Conservation (phyloP, 1,139 yeast species). For the Diutina pseudorugosa region DNA sequence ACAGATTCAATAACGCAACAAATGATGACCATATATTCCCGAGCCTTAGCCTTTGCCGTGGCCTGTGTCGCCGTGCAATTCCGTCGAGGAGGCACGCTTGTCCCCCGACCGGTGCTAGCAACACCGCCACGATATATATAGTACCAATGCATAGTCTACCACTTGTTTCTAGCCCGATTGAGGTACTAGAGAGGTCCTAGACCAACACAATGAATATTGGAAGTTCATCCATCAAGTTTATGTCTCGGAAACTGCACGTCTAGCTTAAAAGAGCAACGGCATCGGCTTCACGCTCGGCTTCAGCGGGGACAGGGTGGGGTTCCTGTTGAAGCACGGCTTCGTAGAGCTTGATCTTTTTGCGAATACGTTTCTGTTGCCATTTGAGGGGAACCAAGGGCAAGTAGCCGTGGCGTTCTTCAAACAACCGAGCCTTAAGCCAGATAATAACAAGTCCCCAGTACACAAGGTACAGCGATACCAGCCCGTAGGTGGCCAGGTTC, state of each 20-base stretch:
- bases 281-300: slow-evolving; percentile 7
- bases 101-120: neutral
- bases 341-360: slow-evolving; percentile 28
- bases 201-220: too few relatives aligned
- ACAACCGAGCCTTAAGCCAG: slow-evolving; percentile 33
- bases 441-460: slow-evolving; percentile 61
- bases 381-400: slow-evolving; percentile 47
- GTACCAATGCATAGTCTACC: neutral
- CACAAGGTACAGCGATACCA: slow-evolving; percentile 61
- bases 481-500: slow-evolving; percentile 87
- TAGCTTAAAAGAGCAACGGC: slow-evolving; percentile 4
- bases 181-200: too few relatives aligned
- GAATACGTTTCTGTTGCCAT: slow-evolving; percentile 47
- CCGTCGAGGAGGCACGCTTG: neutral
- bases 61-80: neutral
- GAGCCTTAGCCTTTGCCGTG: neutral
- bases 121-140: neutral
- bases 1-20: too few relatives aligned
- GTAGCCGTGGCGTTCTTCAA: slow-evolving; percentile 53
- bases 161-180: too few relatives aligned
- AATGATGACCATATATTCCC: neutral
- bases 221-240: too few relatives aligned
- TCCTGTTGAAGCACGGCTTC: slow-evolving; percentile 7
- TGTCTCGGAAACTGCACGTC: too few relatives aligned
- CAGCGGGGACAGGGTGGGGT: neutral